These are phyloP conservation scores for Elymus sibiricus DNA, from an alignment of 176 grass and related monocot genomes.

Conservation along the genomic window DNA sequence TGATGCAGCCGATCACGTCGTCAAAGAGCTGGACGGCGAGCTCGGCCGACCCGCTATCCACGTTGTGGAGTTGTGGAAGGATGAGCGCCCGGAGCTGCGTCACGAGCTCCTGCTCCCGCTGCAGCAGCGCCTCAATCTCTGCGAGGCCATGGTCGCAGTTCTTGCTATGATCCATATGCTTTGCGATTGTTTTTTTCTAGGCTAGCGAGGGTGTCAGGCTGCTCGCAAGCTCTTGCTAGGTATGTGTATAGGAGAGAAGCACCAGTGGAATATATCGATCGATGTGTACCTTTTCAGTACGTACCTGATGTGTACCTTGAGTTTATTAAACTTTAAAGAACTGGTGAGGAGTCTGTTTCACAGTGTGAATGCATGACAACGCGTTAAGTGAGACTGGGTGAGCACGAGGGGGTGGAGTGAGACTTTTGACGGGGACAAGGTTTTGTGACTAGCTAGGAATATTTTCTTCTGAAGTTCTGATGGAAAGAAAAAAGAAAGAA, in stretches of 20 bases:
- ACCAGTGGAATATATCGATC: not conserved
- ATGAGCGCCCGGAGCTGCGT: conserved; percentile 29
- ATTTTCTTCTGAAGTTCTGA: not conserved
- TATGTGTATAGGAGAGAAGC: not conserved
- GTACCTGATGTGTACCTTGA: not conserved
- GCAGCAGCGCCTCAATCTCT: not conserved
- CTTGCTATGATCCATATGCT: not conserved
- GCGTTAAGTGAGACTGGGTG: not conserved
- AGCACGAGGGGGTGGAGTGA: not conserved
- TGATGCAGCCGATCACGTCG: not conserved
- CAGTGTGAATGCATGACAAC: not conserved
- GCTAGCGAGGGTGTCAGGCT: not conserved
- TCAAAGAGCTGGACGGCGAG: not conserved
- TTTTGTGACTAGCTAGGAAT: not conserved
- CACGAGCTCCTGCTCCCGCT: conserved; percentile 17
- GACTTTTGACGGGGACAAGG: not conserved
- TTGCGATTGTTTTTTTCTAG: not conserved
- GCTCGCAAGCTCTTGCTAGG: not conserved
- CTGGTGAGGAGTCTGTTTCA: not conserved
- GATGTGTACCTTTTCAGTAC: not conserved
- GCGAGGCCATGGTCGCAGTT: not conserved
- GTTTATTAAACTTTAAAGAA: not conserved
- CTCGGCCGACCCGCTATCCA: not conserved
- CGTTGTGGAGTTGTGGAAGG: not conserved
- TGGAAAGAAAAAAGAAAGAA: not conserved